Evolutionary conservation across 2,329 filamentous ascomycete genomes (phyloP).

Genomic region (Phaeosphaeria sp.): DNA sequence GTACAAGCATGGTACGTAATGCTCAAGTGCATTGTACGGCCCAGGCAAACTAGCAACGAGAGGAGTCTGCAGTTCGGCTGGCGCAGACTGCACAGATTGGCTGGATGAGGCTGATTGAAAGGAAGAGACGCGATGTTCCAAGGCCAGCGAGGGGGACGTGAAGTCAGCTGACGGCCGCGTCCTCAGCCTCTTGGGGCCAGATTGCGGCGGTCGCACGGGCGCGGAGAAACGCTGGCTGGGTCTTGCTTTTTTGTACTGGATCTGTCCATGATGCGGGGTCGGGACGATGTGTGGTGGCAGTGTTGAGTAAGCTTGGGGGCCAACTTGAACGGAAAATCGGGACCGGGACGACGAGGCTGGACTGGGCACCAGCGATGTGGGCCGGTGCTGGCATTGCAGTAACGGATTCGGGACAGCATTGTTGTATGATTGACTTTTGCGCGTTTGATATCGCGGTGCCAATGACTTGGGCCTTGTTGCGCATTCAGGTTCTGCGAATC

Average conservation of each 20-base stretch:
- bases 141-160: conserved; percentile 14
- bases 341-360: conserved; percentile 8
- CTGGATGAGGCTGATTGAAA: conserved; percentile 26
- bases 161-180: conserved; percentile 24
- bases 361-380: conserved; percentile 7
- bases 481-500: conserved; percentile 31
- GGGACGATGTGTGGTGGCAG: conserved; percentile 12
- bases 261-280: conserved; percentile 8
- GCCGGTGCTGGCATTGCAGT: conserved; percentile 9
- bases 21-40: conserved; percentile 39
- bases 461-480: conserved; percentile 7
- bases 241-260: conserved; percentile 9
- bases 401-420: conserved; percentile 14
- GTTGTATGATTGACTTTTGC: conserved; percentile 4
- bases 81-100: conserved; percentile 24
- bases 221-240: conserved; percentile 21
- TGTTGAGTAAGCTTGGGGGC: conserved; percentile 8
- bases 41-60: conserved; percentile 10
- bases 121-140: conserved; percentile 24
- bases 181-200: conserved; percentile 21
- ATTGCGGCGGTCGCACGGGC: conserved; percentile 9
- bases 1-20: conserved; percentile 41
- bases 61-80: conserved; percentile 16
- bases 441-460: conserved; percentile 6
- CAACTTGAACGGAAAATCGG: conserved; percentile 12